Percentiles rank a stretch among this genome's conserved stretches.
phyloP scores from a whole-genome alignment of 2,329 filamentous ascomycete genomes.

The Myriosclerotinia scirpicola region DNA sequence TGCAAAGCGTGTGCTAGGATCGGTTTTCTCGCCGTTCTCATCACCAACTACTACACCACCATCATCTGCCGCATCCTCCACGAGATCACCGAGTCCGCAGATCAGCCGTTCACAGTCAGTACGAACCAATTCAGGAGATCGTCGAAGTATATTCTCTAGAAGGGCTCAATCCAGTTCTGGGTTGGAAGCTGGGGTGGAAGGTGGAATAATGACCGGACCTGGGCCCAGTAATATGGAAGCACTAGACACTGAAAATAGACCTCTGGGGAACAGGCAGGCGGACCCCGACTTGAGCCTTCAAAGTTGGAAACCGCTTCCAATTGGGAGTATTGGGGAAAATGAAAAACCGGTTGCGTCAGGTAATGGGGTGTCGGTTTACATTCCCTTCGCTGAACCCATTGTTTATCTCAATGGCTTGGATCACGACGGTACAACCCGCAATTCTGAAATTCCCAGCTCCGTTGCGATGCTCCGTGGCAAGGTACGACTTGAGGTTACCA shows the following conservation, averaged over 20 bases:
- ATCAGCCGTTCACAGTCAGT: slow-evolving; percentile 29
- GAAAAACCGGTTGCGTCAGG: slow-evolving; percentile 71
- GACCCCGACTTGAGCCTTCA: slow-evolving; percentile 14
- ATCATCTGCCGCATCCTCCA: slow-evolving; percentile 25
- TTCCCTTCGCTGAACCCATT: slow-evolving; percentile 75
- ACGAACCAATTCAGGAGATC: slow-evolving; percentile 30
- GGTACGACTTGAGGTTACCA: slow-evolving; percentile 77
- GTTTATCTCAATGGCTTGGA: slow-evolving; percentile 77
- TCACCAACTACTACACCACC: slow-evolving; percentile 24
- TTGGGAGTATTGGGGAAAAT: slow-evolving; percentile 43
- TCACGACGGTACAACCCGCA: slow-evolving; percentile 47
- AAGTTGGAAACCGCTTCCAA: slow-evolving; percentile 9
- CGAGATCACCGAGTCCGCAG: slow-evolving; percentile 33
- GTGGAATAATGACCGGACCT: slow-evolving; percentile 29
- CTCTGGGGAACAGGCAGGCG: slow-evolving; percentile 4
- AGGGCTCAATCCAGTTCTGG: slow-evolving; percentile 26
- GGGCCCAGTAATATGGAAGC: slow-evolving; percentile 25
- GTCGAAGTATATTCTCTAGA: slow-evolving; percentile 32
- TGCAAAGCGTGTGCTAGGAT: slow-evolving; percentile 41
- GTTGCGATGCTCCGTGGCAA: slow-evolving; percentile 85
- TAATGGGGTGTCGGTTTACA: slow-evolving; percentile 72
- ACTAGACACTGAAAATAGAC: background rate
- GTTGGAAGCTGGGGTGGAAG: slow-evolving; percentile 21
- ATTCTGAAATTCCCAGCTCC: slow-evolving; percentile 32
- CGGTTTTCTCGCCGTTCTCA: slow-evolving; percentile 37